Evolutionary conservation across 2,329 filamentous ascomycete species (phyloP).

Genomic region (Phialophora tarda): DNA sequence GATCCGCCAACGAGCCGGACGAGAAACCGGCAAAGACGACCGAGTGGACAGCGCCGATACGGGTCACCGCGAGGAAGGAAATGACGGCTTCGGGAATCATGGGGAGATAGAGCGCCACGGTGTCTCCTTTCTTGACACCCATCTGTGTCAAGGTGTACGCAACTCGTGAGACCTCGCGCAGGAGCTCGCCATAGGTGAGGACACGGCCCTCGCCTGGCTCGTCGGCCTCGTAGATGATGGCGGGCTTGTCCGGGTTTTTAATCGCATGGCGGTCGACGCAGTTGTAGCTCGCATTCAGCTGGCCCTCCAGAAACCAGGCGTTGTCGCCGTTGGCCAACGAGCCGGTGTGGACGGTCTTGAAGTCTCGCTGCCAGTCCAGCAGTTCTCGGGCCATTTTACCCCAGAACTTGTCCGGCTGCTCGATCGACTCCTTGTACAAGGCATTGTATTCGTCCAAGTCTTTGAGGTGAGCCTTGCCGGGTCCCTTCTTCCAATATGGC

Average conservation of each 20-base stretch:
- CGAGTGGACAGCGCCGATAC: slow-evolving; percentile 95
- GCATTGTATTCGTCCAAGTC: slow-evolving; percentile 67
- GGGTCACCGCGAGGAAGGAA: slow-evolving; percentile 85
- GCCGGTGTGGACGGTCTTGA: slow-evolving; percentile 84
- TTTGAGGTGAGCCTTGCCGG: slow-evolving; percentile 64
- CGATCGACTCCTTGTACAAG: slow-evolving; percentile 82
- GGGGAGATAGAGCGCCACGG: slow-evolving; percentile 93
- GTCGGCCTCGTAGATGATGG: slow-evolving; percentile 98
- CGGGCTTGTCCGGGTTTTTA: slow-evolving; percentile 88
- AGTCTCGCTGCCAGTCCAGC: slow-evolving; percentile 87
- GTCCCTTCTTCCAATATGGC: slow-evolving; percentile 64
- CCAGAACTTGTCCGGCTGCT: slow-evolving; percentile 89
- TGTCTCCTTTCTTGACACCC: slow-evolving; percentile 96
- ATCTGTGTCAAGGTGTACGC: slow-evolving; percentile 91
- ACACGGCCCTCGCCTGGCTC: slow-evolving; percentile 84
- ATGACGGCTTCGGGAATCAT: slow-evolving; percentile 98
- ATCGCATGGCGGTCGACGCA: slow-evolving; percentile 96
- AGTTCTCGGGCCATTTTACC: slow-evolving; percentile 82
- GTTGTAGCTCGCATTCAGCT: slow-evolving; percentile 95
- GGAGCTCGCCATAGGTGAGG: slow-evolving; percentile 90
- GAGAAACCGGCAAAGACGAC: slow-evolving; percentile 98
- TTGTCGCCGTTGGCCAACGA: slow-evolving; percentile 78
- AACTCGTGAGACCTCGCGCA: slow-evolving; percentile 86
- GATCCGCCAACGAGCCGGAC: slow-evolving; percentile 91
- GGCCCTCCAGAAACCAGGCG: slow-evolving; percentile 93